Evolutionary conservation across 495 filamentous ascomycete species (phyloP).

Genomic region (Daldinia childiae): DNA sequence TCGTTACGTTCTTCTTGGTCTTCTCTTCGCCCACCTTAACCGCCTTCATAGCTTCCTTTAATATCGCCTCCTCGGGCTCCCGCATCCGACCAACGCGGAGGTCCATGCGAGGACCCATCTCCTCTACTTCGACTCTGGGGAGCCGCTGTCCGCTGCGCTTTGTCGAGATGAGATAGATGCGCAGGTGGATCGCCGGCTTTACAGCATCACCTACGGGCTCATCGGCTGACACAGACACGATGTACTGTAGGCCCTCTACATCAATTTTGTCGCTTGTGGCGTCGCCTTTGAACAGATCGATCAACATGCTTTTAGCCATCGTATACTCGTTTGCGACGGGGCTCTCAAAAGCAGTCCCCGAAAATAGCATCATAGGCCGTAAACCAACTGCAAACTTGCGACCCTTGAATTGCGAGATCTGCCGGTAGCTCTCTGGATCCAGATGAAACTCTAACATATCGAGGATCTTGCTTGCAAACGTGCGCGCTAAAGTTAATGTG

Average conservation of each 20-base stretch:
- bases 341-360: constrained; percentile 84
- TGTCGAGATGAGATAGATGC: constrained; percentile 84
- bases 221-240: constrained; percentile 80
- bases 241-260: constrained; percentile 91
- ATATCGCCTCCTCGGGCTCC: constrained; percentile 75
- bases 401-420: constrained; percentile 80
- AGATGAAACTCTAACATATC: constrained; percentile 93
- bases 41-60: constrained; percentile 92
- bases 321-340: constrained; percentile 76
- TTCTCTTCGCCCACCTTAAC: constrained; percentile 76
- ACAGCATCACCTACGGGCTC: constrained; percentile 66
- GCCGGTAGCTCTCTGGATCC: constrained; percentile 70
- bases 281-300: constrained; percentile 85
- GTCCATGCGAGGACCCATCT: constrained; percentile 95
- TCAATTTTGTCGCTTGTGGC: constrained; percentile 76
- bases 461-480: constrained; percentile 83
- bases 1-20: constrained; percentile 94
- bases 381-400: constrained; percentile 82
- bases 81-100: constrained; percentile 85
- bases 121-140: constrained; percentile 90
- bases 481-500: constrained; percentile 81
- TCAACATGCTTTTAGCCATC: constrained; percentile 83
- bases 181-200: constrained; percentile 78
- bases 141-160: constrained; percentile 86
- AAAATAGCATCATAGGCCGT: constrained; percentile 87